Base-by-base conservation (phyloP, 129 eudicot species). In the Flaveria ramosissima region DNA sequence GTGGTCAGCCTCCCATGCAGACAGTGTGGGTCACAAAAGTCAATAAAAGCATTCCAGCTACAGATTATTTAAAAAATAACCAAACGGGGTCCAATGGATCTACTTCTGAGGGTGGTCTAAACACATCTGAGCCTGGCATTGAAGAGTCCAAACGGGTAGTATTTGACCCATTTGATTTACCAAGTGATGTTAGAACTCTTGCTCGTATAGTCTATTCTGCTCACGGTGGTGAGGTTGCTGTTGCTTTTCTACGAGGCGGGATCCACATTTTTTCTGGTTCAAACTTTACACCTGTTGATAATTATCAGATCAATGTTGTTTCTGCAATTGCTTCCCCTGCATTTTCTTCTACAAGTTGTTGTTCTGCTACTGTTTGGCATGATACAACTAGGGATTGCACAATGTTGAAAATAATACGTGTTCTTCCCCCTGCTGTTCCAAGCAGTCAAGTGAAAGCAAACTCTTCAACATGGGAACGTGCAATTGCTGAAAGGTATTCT, bases 301-400 rank as follows among this genome's bases (percentile, higher is more conserved):
- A 80, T 77, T 94, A 94, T 81, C 99, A 89, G 83, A 87, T 94
- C 20, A 83, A 86, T 85, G 97, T 89, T 81, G 88, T 90, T 80
- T 86, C 97, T 79, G 96, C 99, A 62, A 94, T 94, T 84, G 99
- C 99, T 72, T 85, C 99, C 70, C 99, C 97, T 78, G 97, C 99
- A 23, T 94, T 94, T 85, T 94, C 99, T 85, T 91, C 97, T 61
- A 94, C 99, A n/a, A 91, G 99, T 76, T 94, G 99, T 81, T 94
- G 99, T 85, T 94, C 99, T 68, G 99, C 99, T 81, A 89, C 97
- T 84, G 99, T 89, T 73, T 94, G 99, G 99, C 97, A 94, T 86
- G 97, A 94, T 74, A 69, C 84, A 46, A 68, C 66, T 71, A 94
- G 83, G 79, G 97, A 94, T 77, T 85, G 93, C 66, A 84, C 96